Evolutionary conservation across 352 stramenopile species (phyloP).

Genomic region (Globisporangium mamillatum): DNA sequence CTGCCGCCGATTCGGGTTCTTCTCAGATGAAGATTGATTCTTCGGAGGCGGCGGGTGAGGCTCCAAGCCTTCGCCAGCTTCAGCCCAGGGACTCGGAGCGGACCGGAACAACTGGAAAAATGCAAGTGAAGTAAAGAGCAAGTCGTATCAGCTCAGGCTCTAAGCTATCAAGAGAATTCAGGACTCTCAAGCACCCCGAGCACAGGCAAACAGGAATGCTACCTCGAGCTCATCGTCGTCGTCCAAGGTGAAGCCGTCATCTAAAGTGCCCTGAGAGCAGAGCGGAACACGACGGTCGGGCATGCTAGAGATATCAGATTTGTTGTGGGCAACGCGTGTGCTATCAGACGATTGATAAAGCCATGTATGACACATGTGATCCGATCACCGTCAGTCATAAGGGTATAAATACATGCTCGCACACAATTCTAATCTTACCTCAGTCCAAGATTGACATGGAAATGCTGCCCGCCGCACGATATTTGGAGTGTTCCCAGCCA

Average conservation of each 20-base stretch:
- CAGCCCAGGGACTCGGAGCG: constrained; percentile 13
- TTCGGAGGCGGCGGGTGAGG: constrained; percentile 1
- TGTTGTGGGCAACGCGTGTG: neutral
- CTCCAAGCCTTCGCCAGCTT: constrained; percentile 4
- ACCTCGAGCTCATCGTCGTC: constrained; percentile 16
- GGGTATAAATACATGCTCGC: no score
- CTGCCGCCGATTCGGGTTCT: neutral
- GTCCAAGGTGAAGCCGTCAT: neutral
- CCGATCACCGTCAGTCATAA: no score
- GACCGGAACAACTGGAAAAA: constrained; percentile 12
- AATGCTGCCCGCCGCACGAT: no score
- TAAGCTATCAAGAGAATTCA: neutral
- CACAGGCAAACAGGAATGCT: neutral
- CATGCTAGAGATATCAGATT: neutral
- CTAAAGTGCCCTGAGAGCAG: neutral
- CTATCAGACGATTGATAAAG: no score
- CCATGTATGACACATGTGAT: no score
- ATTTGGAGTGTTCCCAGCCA: no score
- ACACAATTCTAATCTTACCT: no score
- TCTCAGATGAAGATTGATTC: neutral
- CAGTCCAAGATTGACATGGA: no score
- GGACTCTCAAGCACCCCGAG: no score
- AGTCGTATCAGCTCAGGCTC: neutral
- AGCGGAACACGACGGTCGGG: neutral
- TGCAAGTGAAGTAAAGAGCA: neutral